phyloP scores from a whole-genome alignment of 2,329 filamentous ascomycete species.

The Acrodontium crateriforme region DNA sequence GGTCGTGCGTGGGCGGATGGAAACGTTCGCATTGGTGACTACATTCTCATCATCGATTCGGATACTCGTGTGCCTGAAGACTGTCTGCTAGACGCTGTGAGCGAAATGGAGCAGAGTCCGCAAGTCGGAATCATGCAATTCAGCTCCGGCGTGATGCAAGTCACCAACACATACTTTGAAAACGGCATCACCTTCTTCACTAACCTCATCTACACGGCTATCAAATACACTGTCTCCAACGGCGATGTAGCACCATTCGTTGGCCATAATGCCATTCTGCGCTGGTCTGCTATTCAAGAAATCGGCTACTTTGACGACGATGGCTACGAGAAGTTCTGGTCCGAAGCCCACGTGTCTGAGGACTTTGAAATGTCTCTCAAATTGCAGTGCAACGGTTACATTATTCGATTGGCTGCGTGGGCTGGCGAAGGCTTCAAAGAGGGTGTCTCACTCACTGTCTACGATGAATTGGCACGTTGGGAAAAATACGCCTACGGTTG shows the following conservation, averaged over 20 bases:
- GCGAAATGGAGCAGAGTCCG: constrained; percentile 56
- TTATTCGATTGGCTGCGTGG: constrained; percentile 56
- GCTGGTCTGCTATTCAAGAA: constrained; percentile 52
- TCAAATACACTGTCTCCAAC: constrained; percentile 54
- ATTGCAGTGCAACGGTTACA: constrained; percentile 53
- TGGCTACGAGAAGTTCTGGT: constrained; percentile 56
- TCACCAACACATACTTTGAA: constrained; percentile 59
- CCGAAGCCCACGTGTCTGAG: constrained; percentile 61
- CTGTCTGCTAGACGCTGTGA: constrained; percentile 54
- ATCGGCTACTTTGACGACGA: constrained; percentile 44
- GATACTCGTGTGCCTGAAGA: constrained; percentile 56
- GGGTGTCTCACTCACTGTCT: constrained; percentile 58
- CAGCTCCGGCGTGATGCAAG: constrained; percentile 63
- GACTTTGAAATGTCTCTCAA: constrained; percentile 66
- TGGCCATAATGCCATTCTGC: constrained; percentile 62
- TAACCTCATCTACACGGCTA: constrained; percentile 61
- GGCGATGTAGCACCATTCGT: constrained; percentile 65
- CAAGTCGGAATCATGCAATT: constrained; percentile 61
- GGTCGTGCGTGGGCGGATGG: constrained; percentile 45
- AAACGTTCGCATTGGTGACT: constrained; percentile 47
- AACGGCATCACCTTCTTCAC: constrained; percentile 69
- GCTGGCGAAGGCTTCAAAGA: constrained; percentile 58
- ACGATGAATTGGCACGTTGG: constrained; percentile 59
- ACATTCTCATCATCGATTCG: constrained; percentile 54
- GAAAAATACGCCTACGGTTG: constrained; percentile 62